Base-by-base conservation (phyloP, 768 basidiomycete genomes). In the Russula virescens region DNA sequence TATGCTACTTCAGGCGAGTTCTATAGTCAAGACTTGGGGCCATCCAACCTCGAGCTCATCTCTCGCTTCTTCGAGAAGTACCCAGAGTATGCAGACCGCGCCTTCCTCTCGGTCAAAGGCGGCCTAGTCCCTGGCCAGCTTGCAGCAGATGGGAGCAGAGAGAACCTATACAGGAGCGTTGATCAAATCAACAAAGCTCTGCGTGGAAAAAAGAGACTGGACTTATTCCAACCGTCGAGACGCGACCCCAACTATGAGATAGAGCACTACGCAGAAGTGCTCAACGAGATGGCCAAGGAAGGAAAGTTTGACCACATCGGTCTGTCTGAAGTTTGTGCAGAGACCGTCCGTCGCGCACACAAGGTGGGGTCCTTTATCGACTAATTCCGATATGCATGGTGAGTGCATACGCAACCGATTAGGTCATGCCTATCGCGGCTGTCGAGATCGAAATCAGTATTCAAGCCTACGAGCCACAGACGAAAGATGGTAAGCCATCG, bases 401-500 rank as follows among this genome's bases (percentile, higher is more conserved):
- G 18, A 25, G n/a, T n/a, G n/a, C n/a, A n/a, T n/a, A n/a, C n/a
- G n/a, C n/a, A n/a, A n/a, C n/a, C n/a, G n/a, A 23, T 23, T n/a
- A 85, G 81, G 74, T 88, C 11, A 75, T 80, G 53, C 83, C 82
- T 2, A 78, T 87, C 62, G 76, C 81, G 13, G 76, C 81, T n/a
- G 83, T 85, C 16, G 86, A 89, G 71, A 85, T 88, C 54, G 88
- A 89, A 71, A 74, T 86, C 48, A 86, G 83, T 67, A 78, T 83
- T 3, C 86, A 83, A 78, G 75, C 79, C 1, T 84, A 83, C 58
- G 83, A 83, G 62, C 73, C 76, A 23, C 77, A 81, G 58, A 78
- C 81, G 21, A 77, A 76, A 67, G 74, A 78, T 23, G 78, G 78
- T 78, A 52, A 8, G 68, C 13, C 40, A 28, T n/a, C 21, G 42